Percentiles rank a stretch among this genome's conserved stretches.
These are phyloP conservation scores for Trapa bicornis DNA, from an alignment of 345 rosid species.

Conservation along the genomic window DNA sequence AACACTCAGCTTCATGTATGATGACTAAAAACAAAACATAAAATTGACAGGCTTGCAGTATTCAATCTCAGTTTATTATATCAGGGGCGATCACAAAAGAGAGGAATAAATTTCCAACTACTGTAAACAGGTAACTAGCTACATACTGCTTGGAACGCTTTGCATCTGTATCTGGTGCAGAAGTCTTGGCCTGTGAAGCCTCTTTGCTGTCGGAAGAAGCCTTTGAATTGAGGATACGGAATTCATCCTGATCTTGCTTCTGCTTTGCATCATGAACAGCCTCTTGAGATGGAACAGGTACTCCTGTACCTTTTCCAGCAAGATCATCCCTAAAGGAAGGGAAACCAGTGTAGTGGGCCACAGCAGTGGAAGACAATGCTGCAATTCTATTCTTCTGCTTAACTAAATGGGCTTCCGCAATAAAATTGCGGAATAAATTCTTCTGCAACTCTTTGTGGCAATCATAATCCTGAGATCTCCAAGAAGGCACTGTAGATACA, in stretches of 20 bases:
- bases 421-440: no score
- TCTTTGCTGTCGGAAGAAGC: conserved; percentile 47
- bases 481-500: conserved; percentile 28
- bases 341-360: conserved; percentile 30
- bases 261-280: conserved; percentile 32
- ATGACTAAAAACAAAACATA: no score
- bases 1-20: neutral
- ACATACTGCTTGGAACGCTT: conserved; percentile 92
- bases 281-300: conserved; percentile 36
- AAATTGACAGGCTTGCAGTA: neutral
- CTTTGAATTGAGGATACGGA: conserved; percentile 38
- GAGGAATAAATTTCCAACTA: neutral
- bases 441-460: no score
- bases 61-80: neutral
- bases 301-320: conserved; percentile 39
- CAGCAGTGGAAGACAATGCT: conserved; percentile 35
- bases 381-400: conserved; percentile 43
- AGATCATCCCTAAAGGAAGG: conserved; percentile 40
- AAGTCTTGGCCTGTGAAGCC: conserved; percentile 27
- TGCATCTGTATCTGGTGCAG: conserved; percentile 48
- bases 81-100: neutral
- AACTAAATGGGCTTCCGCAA: conserved; percentile 30
- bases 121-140: conserved; percentile 1
- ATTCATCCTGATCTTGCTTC: conserved; percentile 45
- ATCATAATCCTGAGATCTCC: conserved; percentile 64